These are phyloP conservation scores for Dioszegia aurantiaca DNA, from an alignment of 768 basidiomycete species.

Conservation along the genomic window DNA sequence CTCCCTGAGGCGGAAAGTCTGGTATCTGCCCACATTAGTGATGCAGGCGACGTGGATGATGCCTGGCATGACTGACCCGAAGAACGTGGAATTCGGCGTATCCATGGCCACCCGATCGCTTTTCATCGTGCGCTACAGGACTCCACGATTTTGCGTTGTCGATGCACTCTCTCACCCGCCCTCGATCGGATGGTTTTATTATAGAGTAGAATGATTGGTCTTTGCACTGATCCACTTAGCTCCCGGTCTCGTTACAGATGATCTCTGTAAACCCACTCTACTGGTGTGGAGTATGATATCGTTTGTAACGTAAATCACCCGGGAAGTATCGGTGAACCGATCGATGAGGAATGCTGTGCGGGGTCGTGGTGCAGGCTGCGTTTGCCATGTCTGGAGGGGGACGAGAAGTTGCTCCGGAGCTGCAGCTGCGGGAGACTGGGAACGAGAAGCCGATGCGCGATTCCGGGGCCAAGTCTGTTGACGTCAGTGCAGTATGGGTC, in stretches of 20 bases:
- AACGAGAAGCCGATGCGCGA: conserved; percentile 11
- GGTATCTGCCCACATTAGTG: conserved; percentile 27
- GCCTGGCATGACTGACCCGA: conserved; percentile 21
- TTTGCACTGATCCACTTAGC: conserved; percentile 26
- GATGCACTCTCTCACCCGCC: conserved; percentile 29
- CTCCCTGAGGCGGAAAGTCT: conserved; percentile 33
- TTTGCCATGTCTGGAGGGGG: conserved; percentile 15
- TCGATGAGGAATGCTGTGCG: conserved; percentile 45
- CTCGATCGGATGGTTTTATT: conserved; percentile 34
- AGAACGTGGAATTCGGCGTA: conserved; percentile 36
- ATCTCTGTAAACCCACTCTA: conserved; percentile 29
- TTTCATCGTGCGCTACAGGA: conserved; percentile 27
- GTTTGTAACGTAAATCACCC: conserved; percentile 40
- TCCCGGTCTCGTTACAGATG: too few relatives aligned
- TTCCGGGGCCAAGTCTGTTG: conserved; percentile 16
- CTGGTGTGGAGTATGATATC: conserved; percentile 29
- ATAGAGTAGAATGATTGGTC: conserved; percentile 42
- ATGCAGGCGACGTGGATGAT: too few relatives aligned
- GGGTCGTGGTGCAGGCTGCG: conserved; percentile 14
- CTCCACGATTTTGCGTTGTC: conserved; percentile 35
- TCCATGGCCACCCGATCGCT: conserved; percentile 28
- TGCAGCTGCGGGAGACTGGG: conserved; percentile 4
- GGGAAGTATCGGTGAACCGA: conserved; percentile 37
- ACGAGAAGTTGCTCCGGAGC: conserved; percentile 9
- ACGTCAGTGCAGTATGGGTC: not conserved